Conservation (phyloP, 78 protist species). For the Dictyostelium discoideum region DNA sequence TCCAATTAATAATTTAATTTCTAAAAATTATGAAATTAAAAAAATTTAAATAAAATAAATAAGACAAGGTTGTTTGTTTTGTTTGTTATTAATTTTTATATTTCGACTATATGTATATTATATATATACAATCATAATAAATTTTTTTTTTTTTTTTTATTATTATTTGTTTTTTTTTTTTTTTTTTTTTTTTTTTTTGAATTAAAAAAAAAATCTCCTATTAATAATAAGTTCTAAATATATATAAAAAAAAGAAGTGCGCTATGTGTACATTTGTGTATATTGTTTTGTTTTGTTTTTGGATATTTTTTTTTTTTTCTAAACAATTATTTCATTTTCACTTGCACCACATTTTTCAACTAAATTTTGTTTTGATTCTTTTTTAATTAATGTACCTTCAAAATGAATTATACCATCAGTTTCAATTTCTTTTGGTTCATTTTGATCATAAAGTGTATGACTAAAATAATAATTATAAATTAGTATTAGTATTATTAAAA, state of each 20-base stretch:
- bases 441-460: constrained; percentile 1
- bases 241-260: no score
- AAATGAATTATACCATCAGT: constrained; percentile 46
- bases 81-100: no score
- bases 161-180: no score
- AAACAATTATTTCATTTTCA: not conserved
- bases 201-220: no score
- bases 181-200: no score
- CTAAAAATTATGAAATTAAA: not conserved
- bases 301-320: not conserved
- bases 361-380: not conserved
- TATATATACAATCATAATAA: no score
- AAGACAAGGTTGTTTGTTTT: no score
- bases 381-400: not conserved
- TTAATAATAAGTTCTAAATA: no score
- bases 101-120: no score
- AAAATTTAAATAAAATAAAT: not conserved
- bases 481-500: not conserved
- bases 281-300: not conserved
- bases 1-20: not conserved
- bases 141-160: no score
- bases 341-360: constrained; percentile 17
- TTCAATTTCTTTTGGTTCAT: constrained; percentile 59
- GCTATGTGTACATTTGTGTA: no score
- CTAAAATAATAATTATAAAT: not conserved